Evolutionary conservation across 768 basidiomycete genomes (phyloP).

Genomic region (Phlebiopsis flavidoalba): DNA sequence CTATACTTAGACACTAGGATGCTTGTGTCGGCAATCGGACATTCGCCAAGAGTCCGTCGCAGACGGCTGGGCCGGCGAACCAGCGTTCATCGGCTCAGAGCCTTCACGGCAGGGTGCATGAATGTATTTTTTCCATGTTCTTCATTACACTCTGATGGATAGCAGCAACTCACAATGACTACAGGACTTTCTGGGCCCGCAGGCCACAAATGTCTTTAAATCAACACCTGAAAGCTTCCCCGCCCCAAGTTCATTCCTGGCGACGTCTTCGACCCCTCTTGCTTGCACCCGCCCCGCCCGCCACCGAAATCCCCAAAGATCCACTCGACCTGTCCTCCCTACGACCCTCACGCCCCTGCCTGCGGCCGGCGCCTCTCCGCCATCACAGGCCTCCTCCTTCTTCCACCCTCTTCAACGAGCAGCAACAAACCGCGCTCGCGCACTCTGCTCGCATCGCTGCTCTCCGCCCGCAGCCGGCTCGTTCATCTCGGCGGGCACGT

Average conservation of each 20-base stretch:
- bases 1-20: slow-evolving; percentile 42
- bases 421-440: slow-evolving; percentile 35
- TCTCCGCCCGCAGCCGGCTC: slow-evolving; percentile 40
- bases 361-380: no score
- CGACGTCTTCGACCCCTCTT: no score
- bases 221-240: no score
- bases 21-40: slow-evolving; percentile 43
- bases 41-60: slow-evolving; percentile 33
- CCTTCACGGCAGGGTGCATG: slow-evolving; percentile 29
- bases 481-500: slow-evolving; percentile 40
- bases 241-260: no score
- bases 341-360: no score
- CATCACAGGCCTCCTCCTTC: slow-evolving; percentile 32
- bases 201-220: no score
- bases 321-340: no score
- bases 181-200: no score
- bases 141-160: no score
- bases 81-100: slow-evolving; percentile 37
- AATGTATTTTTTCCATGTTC: neutral
- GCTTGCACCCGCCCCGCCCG: no score
- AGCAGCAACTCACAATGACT: no score
- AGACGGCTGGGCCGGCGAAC: slow-evolving; percentile 38
- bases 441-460: slow-evolving; percentile 34
- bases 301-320: no score
- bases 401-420: slow-evolving; percentile 44